A percentile compares a stretch with the other conserved stretches of the same genome.
These are phyloP conservation scores for Nitzschia sp. DNA, from an alignment of 108 stramenopile species.

Conservation along the genomic window DNA sequence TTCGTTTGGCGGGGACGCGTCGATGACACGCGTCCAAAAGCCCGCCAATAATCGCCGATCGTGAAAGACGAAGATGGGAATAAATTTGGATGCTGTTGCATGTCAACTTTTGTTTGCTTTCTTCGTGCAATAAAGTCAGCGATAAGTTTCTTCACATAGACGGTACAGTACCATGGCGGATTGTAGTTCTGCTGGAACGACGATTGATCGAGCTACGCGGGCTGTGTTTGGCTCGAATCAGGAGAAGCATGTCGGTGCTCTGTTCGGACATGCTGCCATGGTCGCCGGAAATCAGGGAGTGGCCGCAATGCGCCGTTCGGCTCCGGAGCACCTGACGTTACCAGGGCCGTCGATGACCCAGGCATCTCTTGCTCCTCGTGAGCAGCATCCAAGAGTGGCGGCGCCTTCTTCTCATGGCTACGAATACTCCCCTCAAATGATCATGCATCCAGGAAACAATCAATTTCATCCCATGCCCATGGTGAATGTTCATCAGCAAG, in stretches of 20 bases:
- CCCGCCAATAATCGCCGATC: background rate
- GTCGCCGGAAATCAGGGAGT: background rate
- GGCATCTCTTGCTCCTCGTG: background rate
- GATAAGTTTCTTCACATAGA: too few relatives aligned
- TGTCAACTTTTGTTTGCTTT: too few relatives aligned
- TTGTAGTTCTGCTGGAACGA: conserved; percentile 78
- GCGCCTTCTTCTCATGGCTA: background rate
- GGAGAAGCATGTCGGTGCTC: conserved; percentile 44
- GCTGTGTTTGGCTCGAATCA: conserved; percentile 32
- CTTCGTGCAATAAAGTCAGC: too few relatives aligned
- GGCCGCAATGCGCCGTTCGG: conserved; percentile 50
- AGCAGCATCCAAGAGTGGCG: background rate
- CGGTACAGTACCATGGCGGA: conserved; percentile 87
- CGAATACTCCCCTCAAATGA: conserved; percentile 1
- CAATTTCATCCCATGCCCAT: conserved; percentile 17
- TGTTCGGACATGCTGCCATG: conserved; percentile 63
- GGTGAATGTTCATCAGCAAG: conserved; percentile 17
- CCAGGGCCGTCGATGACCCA: conserved; percentile 7
- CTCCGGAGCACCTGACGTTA: conserved; percentile 36
- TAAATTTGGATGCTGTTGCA: too few relatives aligned
- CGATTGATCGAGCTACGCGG: conserved; percentile 62
- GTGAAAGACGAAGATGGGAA: background rate
- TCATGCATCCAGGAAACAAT: conserved; percentile 16
- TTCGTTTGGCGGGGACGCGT: background rate
- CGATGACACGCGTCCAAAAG: background rate